Evolutionary conservation across 768 basidiomycete genomes (phyloP), one percentile per base, ranked within the genome.

Genomic region (Wakefieldia striispora): DNA sequence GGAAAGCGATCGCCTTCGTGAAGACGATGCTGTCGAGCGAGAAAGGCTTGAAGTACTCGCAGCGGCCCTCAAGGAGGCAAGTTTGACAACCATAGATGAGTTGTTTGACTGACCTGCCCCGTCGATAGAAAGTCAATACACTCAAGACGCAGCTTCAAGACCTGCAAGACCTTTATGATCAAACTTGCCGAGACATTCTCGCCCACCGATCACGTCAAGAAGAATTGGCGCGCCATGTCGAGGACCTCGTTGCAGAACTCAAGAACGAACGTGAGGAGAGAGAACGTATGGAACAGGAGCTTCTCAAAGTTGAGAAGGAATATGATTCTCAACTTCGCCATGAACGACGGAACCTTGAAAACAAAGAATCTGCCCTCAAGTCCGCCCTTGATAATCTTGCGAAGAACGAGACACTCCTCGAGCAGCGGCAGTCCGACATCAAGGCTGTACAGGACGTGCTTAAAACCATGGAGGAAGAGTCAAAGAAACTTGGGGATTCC

Each of bases 401-500:
- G 4, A 78, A 84, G 27, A 72, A 75, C 8, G 81, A 88, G 56
- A 75, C 77, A 0, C 71, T 87, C 9, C 75, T 97, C 0, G 69
- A 73, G 3, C 82, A 87, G 55, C 82, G 91, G 33, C 91, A 95
- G 50, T 62, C 74, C 0, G 95, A 98, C 60, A 70, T 97, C 12
- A 72, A 73, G 1, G 78, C 81, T 0, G 80, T 97, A 3, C 89
- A 97, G 60, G 68, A 67, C 7, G 84, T 84, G 0, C 71, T 97
- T n/a, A 78, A 82, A 54, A 67, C 74, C 1, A 67, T 89, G 40
- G 92, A 97, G 61, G 72, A 76, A 24, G 91, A 94, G 66, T 82
- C 84, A 20, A 85, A 86, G 69, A 77, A 82, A 49, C 77, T 86
- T 0, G 95, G 95, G 19, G 91, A 95, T 70, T 82, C 84, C 12